These are phyloP conservation scores for Narthecium ossifragum DNA, from an alignment of 106 monocot genomes.

Conservation along the genomic window DNA sequence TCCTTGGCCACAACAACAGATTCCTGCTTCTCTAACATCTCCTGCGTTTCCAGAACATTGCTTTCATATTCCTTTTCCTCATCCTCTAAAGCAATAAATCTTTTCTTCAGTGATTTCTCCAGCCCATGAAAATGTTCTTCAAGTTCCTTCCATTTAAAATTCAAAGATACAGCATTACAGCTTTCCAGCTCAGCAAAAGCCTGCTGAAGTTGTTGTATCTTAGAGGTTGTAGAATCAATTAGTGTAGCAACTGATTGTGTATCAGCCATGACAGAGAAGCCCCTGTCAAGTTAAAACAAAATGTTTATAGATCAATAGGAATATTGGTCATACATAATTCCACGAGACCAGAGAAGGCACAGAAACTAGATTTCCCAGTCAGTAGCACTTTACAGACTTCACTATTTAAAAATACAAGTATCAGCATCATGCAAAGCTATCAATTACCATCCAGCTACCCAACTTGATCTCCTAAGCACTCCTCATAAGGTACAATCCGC, in stretches of 20 bases:
- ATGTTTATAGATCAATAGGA: too few relatives aligned
- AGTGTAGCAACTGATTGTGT: conserved; percentile 48
- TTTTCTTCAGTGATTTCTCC: conserved; percentile 74
- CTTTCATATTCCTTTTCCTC: conserved; percentile 60
- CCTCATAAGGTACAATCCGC: too few relatives aligned
- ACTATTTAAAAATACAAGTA: too few relatives aligned
- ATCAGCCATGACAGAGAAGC: conserved; percentile 52
- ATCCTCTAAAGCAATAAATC: conserved; percentile 53
- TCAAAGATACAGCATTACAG: conserved; percentile 43
- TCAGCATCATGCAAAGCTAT: too few relatives aligned
- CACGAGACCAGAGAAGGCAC: too few relatives aligned
- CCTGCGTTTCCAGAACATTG: conserved; percentile 40
- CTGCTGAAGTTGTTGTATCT: conserved; percentile 78
- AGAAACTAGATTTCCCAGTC: too few relatives aligned
- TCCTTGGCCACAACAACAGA: conserved; percentile 71
- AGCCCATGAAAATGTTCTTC: conserved; percentile 79
- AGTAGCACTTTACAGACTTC: too few relatives aligned
- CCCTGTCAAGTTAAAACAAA: too few relatives aligned
- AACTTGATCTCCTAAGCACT: too few relatives aligned
- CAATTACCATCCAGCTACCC: too few relatives aligned
- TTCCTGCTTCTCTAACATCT: conserved; percentile 56
- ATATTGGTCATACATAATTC: too few relatives aligned
- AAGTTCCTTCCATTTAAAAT: conserved; percentile 74
- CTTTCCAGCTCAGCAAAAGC: conserved; percentile 72
- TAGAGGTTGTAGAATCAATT: conserved; percentile 68